A percentile compares a stretch with the other conserved stretches of the same genome.
phyloP scores from a whole-genome alignment of 2,329 filamentous ascomycete species.

The Zymoseptoria passerinii region DNA sequence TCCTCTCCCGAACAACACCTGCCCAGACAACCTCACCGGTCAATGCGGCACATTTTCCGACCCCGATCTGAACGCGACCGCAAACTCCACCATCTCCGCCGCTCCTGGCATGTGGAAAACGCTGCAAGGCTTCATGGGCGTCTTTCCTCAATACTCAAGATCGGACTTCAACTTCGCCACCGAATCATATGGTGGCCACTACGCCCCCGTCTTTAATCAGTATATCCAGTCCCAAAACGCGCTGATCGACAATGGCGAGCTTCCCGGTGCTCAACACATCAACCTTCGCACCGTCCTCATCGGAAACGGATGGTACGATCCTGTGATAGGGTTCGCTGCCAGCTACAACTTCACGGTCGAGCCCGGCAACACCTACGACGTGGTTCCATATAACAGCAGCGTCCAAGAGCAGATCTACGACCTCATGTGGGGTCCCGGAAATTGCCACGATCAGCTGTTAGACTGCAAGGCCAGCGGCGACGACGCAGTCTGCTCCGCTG shows the following conservation, averaged over 20 bases:
- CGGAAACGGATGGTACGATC: constrained; percentile 52
- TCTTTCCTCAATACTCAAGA: constrained; percentile 37
- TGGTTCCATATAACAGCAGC: constrained; percentile 44
- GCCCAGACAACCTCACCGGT: constrained; percentile 13
- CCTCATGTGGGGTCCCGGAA: constrained; percentile 51
- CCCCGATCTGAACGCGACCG: constrained; percentile 43
- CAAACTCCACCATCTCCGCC: constrained; percentile 45
- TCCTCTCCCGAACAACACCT: constrained; percentile 18
- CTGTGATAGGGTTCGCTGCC: constrained; percentile 47
- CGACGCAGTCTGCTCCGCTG: constrained; percentile 44
- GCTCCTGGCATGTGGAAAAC: constrained; percentile 55
- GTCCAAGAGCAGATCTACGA: constrained; percentile 48
- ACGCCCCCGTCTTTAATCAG: constrained; percentile 24
- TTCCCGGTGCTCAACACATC: constrained; percentile 28
- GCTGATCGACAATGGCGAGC: constrained; percentile 32
- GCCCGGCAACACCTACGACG: constrained; percentile 52
- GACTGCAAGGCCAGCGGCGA: constrained; percentile 47
- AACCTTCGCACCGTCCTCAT: constrained; percentile 27
- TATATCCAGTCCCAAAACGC: constrained; percentile 28
- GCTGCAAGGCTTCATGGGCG: constrained; percentile 55
- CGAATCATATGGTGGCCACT: constrained; percentile 26
- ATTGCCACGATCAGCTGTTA: constrained; percentile 51
- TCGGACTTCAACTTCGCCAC: constrained; percentile 29
- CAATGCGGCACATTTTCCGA: constrained; percentile 50
- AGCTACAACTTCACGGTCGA: constrained; percentile 51